A percentile compares a stretch with the other conserved stretches of the same genome.
Conservation (phyloP, 2,329 filamentous ascomycete genomes). For the Ascochyta rabiei region DNA sequence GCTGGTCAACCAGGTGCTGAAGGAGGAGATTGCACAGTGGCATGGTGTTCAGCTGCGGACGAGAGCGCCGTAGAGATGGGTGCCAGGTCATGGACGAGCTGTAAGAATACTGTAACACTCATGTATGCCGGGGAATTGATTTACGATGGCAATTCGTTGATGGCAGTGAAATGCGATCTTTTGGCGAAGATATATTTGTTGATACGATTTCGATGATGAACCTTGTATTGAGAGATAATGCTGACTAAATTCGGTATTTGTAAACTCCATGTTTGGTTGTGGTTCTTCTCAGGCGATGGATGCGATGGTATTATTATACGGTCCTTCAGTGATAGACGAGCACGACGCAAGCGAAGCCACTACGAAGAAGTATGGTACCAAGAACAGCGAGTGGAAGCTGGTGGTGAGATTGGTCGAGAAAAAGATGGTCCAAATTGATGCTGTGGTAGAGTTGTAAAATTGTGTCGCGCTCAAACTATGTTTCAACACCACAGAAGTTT, state of each 20-base stretch:
- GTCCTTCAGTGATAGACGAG: too few relatives aligned
- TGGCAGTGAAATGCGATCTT: not conserved
- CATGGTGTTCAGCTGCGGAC: constrained; percentile 84
- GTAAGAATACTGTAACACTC: constrained; percentile 18
- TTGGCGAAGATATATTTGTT: not conserved
- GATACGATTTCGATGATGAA: not conserved
- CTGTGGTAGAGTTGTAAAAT: not conserved
- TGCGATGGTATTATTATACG: too few relatives aligned
- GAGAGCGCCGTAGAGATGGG: constrained; percentile 52
- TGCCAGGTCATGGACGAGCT: constrained; percentile 5
- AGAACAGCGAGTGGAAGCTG: not conserved
- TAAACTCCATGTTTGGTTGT: not conserved
- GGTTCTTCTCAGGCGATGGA: too few relatives aligned
- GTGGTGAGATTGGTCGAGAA: not conserved
- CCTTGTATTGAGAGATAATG: too few relatives aligned
- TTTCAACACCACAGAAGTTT: not conserved
- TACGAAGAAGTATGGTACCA: too few relatives aligned
- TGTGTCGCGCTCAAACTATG: not conserved
- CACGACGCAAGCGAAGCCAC: too few relatives aligned
- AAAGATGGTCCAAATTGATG: not conserved
- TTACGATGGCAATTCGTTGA: not conserved
- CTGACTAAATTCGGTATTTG: not conserved
- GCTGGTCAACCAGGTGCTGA: constrained; percentile 76
- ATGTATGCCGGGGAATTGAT: not conserved
- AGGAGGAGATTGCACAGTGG: constrained; percentile 79